These are phyloP conservation scores for Physcomitrellopsis africana DNA, from an alignment of 225 moss, liverwort and hornwort species.

Conservation along the genomic window DNA sequence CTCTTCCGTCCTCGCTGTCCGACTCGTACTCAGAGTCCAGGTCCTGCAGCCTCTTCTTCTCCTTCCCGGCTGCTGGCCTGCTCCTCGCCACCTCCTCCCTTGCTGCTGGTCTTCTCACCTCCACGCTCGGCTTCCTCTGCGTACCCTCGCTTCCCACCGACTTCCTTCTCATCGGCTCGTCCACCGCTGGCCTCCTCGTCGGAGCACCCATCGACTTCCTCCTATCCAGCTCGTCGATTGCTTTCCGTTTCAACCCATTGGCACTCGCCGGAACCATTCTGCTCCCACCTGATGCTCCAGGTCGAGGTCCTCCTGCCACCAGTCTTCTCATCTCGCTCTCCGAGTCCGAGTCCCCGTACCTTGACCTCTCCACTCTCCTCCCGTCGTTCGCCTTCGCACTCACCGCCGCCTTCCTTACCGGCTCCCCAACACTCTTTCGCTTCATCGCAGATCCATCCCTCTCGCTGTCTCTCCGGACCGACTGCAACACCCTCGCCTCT, in stretches of 20 bases:
- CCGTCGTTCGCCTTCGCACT: conserved; percentile 51
- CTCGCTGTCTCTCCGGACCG: conserved; percentile 26
- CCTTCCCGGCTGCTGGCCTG: conserved; percentile 36
- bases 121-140: too few relatives aligned
- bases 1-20: conserved; percentile 41
- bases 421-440: conserved; percentile 49
- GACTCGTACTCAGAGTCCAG: conserved; percentile 42
- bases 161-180: conserved; percentile 34
- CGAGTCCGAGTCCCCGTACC: conserved; percentile 33
- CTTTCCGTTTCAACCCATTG: conserved; percentile 40
- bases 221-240: conserved; percentile 35
- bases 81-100: conserved; percentile 33
- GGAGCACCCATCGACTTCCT: conserved; percentile 33
- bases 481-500: conserved; percentile 44
- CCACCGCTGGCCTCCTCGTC: conserved; percentile 30
- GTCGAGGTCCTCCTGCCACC: conserved; percentile 46
- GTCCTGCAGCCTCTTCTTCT: conserved; percentile 31
- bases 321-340: conserved; percentile 48
- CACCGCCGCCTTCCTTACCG: conserved; percentile 37
- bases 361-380: conserved; percentile 54
- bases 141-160: not conserved
- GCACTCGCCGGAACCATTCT: conserved; percentile 17
- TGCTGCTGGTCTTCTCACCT: too few relatives aligned
- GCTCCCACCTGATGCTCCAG: conserved; percentile 14
- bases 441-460: conserved; percentile 36